phyloP scores from a whole-genome alignment of 768 basidiomycete genomes.

The Piloderma croceum region DNA sequence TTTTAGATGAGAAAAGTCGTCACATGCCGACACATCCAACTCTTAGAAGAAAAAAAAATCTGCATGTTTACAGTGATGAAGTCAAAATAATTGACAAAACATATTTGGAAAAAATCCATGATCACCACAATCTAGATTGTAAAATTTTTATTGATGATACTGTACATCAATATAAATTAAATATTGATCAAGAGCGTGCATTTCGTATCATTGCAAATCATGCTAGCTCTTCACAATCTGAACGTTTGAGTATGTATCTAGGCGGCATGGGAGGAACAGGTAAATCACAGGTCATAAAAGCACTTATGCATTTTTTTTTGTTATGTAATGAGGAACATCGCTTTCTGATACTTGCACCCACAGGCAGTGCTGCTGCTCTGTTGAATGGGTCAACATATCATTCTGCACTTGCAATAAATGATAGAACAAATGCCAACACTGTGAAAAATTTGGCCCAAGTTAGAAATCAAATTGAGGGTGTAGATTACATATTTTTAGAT shows the following conservation, averaged over 20 bases:
- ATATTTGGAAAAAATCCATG: conserved; percentile 15
- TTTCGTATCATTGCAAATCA: conserved; percentile 22
- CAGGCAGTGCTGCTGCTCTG: conserved; percentile 21
- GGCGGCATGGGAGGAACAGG: conserved; percentile 19
- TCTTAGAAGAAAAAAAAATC: no score
- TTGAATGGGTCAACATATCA: conserved; percentile 19
- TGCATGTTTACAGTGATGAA: no score
- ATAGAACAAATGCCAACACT: neutral
- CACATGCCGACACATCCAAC: no score
- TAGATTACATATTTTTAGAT: conserved; percentile 31
- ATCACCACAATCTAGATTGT: neutral
- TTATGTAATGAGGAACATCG: neutral
- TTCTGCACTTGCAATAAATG: conserved; percentile 10
- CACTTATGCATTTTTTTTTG: conserved; percentile 8
- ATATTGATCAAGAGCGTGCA: conserved; percentile 17
- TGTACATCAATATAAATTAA: conserved; percentile 11
- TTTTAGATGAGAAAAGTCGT: no score
- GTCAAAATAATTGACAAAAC: conserved; percentile 22
- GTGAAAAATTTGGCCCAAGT: neutral
- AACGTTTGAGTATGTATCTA: conserved; percentile 13
- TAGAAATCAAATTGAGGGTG: conserved; percentile 6
- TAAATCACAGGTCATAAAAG: conserved; percentile 13
- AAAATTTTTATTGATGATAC: conserved; percentile 2
- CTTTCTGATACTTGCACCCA: conserved; percentile 18
- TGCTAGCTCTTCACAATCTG: neutral